phyloP scores from a whole-genome alignment of 176 grass and related monocot genomes.

The Zoysia pacifica region DNA sequence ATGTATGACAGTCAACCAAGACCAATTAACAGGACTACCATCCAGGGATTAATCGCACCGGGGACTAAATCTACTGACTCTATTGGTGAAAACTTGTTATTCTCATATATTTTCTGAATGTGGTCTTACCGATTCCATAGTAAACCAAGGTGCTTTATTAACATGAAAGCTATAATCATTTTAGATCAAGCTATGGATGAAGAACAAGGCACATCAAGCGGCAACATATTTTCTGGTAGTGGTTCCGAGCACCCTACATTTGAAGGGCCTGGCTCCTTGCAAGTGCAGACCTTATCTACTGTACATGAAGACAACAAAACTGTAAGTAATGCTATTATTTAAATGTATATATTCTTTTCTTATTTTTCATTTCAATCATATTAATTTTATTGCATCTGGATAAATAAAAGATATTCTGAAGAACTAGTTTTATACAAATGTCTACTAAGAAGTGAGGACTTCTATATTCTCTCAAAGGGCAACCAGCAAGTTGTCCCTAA shows the following conservation, averaged over 20 bases:
- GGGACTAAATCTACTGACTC: slow-evolving; percentile 16
- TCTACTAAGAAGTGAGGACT: neutral
- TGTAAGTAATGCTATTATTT: slow-evolving; percentile 25
- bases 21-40: neutral
- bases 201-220: neutral
- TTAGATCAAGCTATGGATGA: slow-evolving; percentile 2
- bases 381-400: neutral
- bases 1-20: slow-evolving; percentile 29
- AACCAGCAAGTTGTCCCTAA: neutral
- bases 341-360: neutral
- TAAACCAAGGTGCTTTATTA: neutral
- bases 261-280: slow-evolving; percentile 8
- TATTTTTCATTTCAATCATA: neutral
- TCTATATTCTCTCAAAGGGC: neutral
- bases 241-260: neutral
- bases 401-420: too few species aligned
- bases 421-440: too few species aligned
- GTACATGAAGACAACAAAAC: slow-evolving; percentile 23
- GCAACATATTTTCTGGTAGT: neutral
- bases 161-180: slow-evolving; percentile 18
- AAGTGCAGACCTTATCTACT: neutral
- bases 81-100: slow-evolving; percentile 24
- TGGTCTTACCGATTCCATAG: neutral
- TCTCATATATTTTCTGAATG: neutral
- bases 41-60: neutral